Evolutionary conservation across 2,329 filamentous ascomycete genomes (phyloP).

Genomic region (Fusarium poae): DNA sequence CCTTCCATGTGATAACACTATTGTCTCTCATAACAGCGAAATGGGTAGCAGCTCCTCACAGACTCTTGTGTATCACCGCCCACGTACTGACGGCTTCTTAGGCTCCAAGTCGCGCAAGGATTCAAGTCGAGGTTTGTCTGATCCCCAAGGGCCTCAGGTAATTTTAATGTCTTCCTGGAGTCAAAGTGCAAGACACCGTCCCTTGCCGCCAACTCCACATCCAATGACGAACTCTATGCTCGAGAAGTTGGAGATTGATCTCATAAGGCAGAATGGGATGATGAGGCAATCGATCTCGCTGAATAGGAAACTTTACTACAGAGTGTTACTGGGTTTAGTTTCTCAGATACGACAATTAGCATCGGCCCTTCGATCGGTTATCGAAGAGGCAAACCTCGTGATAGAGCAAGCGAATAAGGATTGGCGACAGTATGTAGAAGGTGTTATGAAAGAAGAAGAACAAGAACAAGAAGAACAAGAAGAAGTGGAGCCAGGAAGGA

Average conservation of each 20-base stretch:
- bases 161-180: not conserved
- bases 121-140: not conserved
- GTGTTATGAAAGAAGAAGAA: not conserved
- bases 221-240: constrained; percentile 4
- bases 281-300: constrained; percentile 6
- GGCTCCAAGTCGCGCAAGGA: not conserved
- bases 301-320: constrained; percentile 3
- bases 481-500: not conserved
- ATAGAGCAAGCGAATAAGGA: constrained; percentile 5
- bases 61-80: not conserved
- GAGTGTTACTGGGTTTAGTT: constrained; percentile 4
- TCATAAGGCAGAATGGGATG: constrained; percentile 6
- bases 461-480: not conserved
- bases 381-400: constrained; percentile 3
- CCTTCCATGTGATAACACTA: not conserved
- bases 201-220: constrained; percentile 5
- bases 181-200: not conserved
- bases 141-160: not conserved
- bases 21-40: not conserved
- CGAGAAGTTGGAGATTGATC: constrained; percentile 7
- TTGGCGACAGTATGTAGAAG: constrained; percentile 3
- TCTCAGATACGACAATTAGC: constrained; percentile 8
- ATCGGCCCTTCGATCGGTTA: constrained; percentile 2
- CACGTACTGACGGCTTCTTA: not conserved
- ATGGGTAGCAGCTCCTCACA: not conserved